Conservation (phyloP, 176 grass and related monocot species). For the Hyparrhenia diplandra region DNA sequence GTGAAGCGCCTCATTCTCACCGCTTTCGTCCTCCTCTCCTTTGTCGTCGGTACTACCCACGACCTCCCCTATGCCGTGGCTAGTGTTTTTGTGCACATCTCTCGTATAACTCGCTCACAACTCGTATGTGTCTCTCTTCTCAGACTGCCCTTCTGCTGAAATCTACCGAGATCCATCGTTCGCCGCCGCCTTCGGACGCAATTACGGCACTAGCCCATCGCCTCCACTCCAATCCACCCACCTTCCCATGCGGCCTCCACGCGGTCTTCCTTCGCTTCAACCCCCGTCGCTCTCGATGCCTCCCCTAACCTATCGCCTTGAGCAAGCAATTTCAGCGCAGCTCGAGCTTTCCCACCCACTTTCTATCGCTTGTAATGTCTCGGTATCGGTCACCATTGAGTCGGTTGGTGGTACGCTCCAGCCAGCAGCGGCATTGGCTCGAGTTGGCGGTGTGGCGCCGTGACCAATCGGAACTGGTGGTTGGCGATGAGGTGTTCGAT, state of each 20-base stretch:
- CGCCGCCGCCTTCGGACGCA: constrained; percentile 70
- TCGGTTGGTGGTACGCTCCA: constrained; percentile 17
- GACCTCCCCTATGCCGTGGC: neutral
- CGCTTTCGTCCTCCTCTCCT: constrained; percentile 64
- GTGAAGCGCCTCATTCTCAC: constrained; percentile 72
- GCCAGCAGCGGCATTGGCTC: constrained; percentile 3
- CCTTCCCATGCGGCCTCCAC: constrained; percentile 56
- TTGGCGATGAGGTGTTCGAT: constrained; percentile 53
- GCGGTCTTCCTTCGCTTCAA: constrained; percentile 51
- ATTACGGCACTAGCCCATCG: constrained; percentile 60
- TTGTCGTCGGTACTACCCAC: constrained; percentile 48
- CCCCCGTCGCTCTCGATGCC: constrained; percentile 3
- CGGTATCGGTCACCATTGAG: constrained; percentile 64
- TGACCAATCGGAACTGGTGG: constrained; percentile 21
- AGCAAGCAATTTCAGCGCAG: constrained; percentile 44
- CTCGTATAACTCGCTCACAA: neutral
- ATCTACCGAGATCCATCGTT: constrained; percentile 86
- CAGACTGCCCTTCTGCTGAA: constrained; percentile 77
- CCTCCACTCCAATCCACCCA: constrained; percentile 51
- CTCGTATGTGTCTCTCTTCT: neutral
- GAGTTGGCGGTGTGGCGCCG: constrained; percentile 48
- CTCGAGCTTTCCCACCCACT: neutral
- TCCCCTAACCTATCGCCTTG: constrained; percentile 36
- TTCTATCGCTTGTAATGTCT: constrained; percentile 29
- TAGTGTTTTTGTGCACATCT: neutral